phyloP scores from a whole-genome alignment of 768 basidiomycete species.

The Boletus edulis region DNA sequence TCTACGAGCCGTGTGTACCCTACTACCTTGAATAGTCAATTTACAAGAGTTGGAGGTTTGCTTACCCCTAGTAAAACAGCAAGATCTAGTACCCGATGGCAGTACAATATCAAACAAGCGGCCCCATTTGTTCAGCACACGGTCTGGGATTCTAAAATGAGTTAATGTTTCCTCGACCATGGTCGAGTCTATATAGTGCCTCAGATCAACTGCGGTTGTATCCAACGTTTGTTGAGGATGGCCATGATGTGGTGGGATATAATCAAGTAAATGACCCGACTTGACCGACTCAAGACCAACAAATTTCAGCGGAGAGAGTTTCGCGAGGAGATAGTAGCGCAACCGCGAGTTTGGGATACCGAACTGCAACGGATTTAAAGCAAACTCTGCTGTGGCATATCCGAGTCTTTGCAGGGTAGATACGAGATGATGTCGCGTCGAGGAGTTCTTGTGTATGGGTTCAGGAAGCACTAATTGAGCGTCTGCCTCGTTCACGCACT shows the following conservation, averaged over 20 bases:
- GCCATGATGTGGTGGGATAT: conserved; percentile 15
- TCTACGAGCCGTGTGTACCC: conserved; percentile 79
- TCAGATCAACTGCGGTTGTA: neutral
- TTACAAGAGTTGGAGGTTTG: neutral
- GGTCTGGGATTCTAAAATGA: conserved; percentile 50
- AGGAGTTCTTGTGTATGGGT: conserved; percentile 51
- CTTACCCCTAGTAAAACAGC: conserved; percentile 80
- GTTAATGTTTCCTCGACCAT: conserved; percentile 14
- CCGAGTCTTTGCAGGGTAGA: conserved; percentile 50
- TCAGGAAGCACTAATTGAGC: conserved; percentile 1
- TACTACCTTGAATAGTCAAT: conserved; percentile 21
- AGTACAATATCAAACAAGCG: conserved; percentile 76
- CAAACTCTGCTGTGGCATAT: conserved; percentile 58
- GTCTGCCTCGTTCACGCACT: conserved; percentile 38
- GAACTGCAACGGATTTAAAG: conserved; percentile 75
- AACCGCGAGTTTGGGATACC: conserved; percentile 80
- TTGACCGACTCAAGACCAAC: conserved; percentile 14
- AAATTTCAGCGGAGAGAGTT: conserved; percentile 42
- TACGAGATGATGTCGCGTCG: conserved; percentile 56
- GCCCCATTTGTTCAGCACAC: conserved; percentile 71
- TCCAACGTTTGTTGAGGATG: conserved; percentile 7
- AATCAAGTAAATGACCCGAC: conserved; percentile 38
- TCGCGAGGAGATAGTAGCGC: conserved; percentile 78
- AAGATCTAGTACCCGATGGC: conserved; percentile 59
- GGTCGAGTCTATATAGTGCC: neutral